Percentiles rank a stretch among this genome's conserved stretches.
phyloP scores from a whole-genome alignment of 768 basidiomycete genomes.

The Tephrocybe sp. region DNA sequence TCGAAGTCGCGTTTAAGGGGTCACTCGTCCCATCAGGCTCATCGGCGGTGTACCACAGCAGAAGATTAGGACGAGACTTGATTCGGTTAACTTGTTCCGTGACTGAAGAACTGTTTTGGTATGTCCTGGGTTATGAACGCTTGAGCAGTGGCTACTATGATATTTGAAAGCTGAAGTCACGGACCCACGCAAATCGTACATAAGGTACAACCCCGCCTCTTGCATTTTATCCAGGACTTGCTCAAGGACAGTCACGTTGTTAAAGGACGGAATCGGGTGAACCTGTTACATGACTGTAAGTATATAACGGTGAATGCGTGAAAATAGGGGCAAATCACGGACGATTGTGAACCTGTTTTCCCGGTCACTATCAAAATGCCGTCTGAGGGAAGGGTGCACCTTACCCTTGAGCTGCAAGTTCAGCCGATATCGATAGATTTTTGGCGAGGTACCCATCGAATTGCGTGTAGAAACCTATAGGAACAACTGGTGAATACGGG shows the following conservation, averaged over 20 bases:
- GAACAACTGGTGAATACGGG: conserved; percentile 56
- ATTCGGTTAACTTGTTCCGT: conserved; percentile 67
- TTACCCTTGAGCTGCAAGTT: conserved; percentile 58
- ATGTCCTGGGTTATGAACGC: conserved; percentile 41
- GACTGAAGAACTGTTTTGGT: conserved; percentile 63
- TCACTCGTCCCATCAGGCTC: conserved; percentile 73
- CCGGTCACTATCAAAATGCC: not conserved
- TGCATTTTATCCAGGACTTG: conserved; percentile 70
- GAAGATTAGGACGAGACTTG: conserved; percentile 65
- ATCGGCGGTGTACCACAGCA: conserved; percentile 74
- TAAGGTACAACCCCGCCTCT: conserved; percentile 65
- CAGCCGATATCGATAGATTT: conserved; percentile 54
- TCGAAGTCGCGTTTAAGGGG: conserved; percentile 58
- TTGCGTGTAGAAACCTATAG: conserved; percentile 73
- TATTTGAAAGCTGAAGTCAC: conserved; percentile 13
- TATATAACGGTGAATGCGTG: conserved; percentile 17
- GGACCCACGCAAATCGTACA: conserved; percentile 80
- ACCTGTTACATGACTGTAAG: conserved; percentile 41
- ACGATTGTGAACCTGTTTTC: conserved; percentile 39
- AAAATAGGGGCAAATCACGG: conserved; percentile 17
- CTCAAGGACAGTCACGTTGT: conserved; percentile 56
- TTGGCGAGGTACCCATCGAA: conserved; percentile 53
- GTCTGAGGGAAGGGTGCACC: conserved; percentile 16
- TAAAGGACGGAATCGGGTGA: conserved; percentile 70
- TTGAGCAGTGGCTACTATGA: not conserved